Base-by-base conservation (phyloP, 495 filamentous ascomycete species). In the Hapsidospora chrysogenum region DNA sequence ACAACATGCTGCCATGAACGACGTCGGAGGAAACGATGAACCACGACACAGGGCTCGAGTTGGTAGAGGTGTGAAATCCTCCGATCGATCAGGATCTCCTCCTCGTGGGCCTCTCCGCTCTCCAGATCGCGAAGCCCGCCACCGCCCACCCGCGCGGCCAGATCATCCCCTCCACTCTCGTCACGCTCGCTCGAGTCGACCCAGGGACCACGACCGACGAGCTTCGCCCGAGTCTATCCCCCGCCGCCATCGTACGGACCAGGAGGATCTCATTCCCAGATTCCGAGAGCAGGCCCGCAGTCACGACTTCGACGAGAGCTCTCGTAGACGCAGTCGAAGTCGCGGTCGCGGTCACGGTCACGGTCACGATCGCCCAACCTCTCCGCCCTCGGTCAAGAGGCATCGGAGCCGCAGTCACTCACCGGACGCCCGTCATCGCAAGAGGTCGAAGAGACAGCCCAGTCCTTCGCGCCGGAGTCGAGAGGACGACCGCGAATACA, bases 71-170 rank as follows among this genome's bases (percentile, higher is more conserved):
- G 31, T 39, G 10, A 36, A 29, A 18, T 23, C 31, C n/a, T 22
- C 13, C 17, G 33, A 29, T 20, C 39, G 44, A 44, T 35, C 30
- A 28, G 22, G 9, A 36, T 47, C 38, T 31, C 20, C 35, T 17
- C 40, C 25, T 8, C 37, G 45, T 15, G 25, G 35, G n/a, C 35
- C 34, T 17, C 39, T 17, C 17, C 39, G 28, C 20, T 11, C 18
- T 15, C 13, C 35, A 26, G 29, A 26, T n/a, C 34, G 34, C 22
- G 30, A 23, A 37, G n/a, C 41, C 40, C 14, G 38, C 44, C 16
- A 28, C 34, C 22, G 40, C 26, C 17, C 74, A 71, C 35, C 58
- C 72, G 36, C 67, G 72, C 51, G 60, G 72, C n/a, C n/a, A n/a
- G n/a, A n/a, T n/a, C n/a, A n/a, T n/a, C n/a, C n/a, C n/a, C n/a